Conservation (phyloP, 2,329 filamentous ascomycete species). For the Aspergillus sp. region DNA sequence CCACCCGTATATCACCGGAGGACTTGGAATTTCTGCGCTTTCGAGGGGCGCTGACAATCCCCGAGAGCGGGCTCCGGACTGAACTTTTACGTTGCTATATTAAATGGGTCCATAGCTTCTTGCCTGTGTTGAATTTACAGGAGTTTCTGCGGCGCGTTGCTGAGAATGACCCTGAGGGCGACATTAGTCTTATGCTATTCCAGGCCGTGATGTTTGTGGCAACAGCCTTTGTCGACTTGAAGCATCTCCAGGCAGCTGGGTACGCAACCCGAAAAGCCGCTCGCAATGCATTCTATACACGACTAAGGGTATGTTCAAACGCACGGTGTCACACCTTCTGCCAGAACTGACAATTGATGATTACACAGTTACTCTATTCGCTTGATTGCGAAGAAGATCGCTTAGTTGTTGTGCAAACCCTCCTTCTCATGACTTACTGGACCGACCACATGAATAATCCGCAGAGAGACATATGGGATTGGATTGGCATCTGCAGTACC, state of each 20-base stretch:
- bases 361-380: slow-evolving; percentile 72
- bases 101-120: slow-evolving; percentile 85
- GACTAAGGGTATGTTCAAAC: slow-evolving; percentile 63
- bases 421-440: slow-evolving; percentile 90
- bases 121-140: slow-evolving; percentile 73
- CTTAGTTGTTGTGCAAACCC: slow-evolving; percentile 76
- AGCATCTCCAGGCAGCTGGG: slow-evolving; percentile 69
- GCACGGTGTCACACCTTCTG: slow-evolving; percentile 34
- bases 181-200: slow-evolving; percentile 78
- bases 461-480: slow-evolving; percentile 65
- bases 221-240: slow-evolving; percentile 78
- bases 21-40: slow-evolving; percentile 76
- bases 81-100: slow-evolving; percentile 76
- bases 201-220: slow-evolving; percentile 93
- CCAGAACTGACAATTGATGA: slow-evolving; percentile 7
- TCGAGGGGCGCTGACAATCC: slow-evolving; percentile 77
- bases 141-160: slow-evolving; percentile 56
- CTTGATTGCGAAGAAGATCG: slow-evolving; percentile 89
- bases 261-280: slow-evolving; percentile 74
- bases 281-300: slow-evolving; percentile 79
- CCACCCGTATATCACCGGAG: slow-evolving; percentile 69
- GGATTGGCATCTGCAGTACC: slow-evolving; percentile 26
- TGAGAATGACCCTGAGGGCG: slow-evolving; percentile 65
- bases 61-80: slow-evolving; percentile 66
- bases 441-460: slow-evolving; percentile 83